Percentiles rank a stretch among this genome's conserved stretches.
Evolutionary conservation across 1,284 basidiomycete genomes (phyloP).

Genomic region (Apiotrichum gamsii): DNA sequence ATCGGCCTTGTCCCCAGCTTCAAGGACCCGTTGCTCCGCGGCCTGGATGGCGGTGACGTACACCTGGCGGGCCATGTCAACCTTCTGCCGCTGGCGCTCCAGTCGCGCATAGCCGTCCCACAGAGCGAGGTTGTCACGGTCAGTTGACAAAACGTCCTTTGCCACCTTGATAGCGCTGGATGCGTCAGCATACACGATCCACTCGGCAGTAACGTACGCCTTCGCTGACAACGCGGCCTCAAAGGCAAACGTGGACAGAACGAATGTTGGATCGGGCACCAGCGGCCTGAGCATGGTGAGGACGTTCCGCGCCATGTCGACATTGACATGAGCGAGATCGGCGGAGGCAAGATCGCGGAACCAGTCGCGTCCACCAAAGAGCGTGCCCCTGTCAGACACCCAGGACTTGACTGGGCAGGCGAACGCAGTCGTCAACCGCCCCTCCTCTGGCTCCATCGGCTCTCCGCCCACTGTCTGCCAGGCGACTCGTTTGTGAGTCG

Average conservation of each 20-base stretch:
- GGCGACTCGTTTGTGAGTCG: conserved; percentile 10
- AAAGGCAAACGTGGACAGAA: conserved; percentile 41
- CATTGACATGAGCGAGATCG: conserved; percentile 33
- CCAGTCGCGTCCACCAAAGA: conserved; percentile 36
- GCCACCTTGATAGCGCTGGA: conserved; percentile 55
- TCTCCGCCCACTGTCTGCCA: conserved; percentile 45
- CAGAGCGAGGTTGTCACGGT: conserved; percentile 61
- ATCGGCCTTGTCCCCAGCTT: not conserved
- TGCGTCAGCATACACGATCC: not conserved
- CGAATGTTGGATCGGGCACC: conserved; percentile 43
- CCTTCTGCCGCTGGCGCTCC: conserved; percentile 63
- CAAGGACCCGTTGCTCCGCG: conserved; percentile 14
- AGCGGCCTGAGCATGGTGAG: conserved; percentile 27
- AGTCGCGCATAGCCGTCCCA: conserved; percentile 80
- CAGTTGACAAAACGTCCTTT: conserved; percentile 59
- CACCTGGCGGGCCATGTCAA: conserved; percentile 71
- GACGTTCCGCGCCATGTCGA: conserved; percentile 32
- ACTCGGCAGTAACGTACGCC: conserved; percentile 30
- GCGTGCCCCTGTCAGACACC: conserved; percentile 20
- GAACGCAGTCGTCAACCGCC: conserved; percentile 17
- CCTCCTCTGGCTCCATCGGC: conserved; percentile 44
- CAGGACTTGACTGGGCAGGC: conserved; percentile 34
- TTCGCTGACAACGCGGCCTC: conserved; percentile 36
- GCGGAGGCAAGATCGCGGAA: conserved; percentile 35
- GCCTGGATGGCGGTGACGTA: conserved; percentile 58